Base-by-base conservation (phyloP, 208 protist genomes). In the Acanthamoeba lenticulata region DNA sequence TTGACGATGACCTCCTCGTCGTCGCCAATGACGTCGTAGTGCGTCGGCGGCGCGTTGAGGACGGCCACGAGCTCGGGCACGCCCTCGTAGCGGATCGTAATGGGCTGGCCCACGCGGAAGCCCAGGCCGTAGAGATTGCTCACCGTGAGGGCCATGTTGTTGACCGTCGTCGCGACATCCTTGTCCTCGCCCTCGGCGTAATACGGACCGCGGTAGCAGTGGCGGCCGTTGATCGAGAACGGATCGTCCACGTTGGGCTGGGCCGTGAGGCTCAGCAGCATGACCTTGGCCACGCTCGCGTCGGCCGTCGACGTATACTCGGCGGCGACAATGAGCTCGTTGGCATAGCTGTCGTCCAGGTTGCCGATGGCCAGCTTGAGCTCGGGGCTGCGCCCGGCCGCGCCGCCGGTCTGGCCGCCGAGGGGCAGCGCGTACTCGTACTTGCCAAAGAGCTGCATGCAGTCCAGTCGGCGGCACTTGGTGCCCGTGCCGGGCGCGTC, bases 331-430 rank as follows among this genome's bases (percentile, higher is more conserved):
- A 57, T 1, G 17, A 57, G 17, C 52, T 57, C 52, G 52, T 57
- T 57, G 17, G 15, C 17, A 21, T 57, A 57, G 52, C 17, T 57
- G 52, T 57, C 52, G 52, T 57, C 52, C 52, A 57, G 15, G 52
- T 57, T 57, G 52, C 52, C 52, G 65, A 74, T 74, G 32, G 65
- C 65, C n/a, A 74, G n/a, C 32, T 74, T 74, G 65, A 74, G 27
- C n/a, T 74, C 65, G 15, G 65, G 65, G 65, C 65, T 74, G 11
- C 65, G n/a, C 65, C 11, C 15, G 52, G 27, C 15, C 17, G 52
- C 52, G 52, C 27, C 27, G 52, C 27, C 27, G 52, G 52, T 57
- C 52, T 74, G 15, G 65, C n/a, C 34, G 65, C 65, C 34, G 17
- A 27, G 9, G 1, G 34, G 36, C n/a, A 40, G 34, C 65, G 32